Evolutionary conservation across 768 basidiomycete species (phyloP), one percentile per base, ranked within the genome.

Genomic region (Boletus speciosus): DNA sequence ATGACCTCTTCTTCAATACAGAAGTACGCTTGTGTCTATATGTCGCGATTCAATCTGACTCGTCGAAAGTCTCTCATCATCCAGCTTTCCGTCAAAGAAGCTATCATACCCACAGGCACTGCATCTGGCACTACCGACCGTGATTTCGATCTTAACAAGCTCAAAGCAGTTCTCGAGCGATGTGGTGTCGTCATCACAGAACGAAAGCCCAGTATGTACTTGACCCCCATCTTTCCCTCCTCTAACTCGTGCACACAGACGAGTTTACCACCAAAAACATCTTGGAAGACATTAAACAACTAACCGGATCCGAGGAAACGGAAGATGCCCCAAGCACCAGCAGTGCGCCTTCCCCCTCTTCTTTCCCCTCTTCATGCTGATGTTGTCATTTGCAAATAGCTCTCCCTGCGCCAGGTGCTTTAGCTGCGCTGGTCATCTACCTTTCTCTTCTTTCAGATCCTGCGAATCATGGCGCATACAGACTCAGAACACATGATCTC

Each of bases 61-160:
- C 19, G 45, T 54, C 39, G 12, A 27, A 34, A 98, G 96, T 93
- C 93, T 2, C 80, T 98, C 34, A 75, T 98, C 35, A 98, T 98
- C 55, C 97, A 99, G 68, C 81, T 98, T 2, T 94, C 93, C 0
- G 91, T 93, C n/a, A 98, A 98, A 68, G 97, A 99, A 71, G 93
- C 93, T 4, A 79, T 98, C 50, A 76, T 98, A 39, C 78, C 88
- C 2, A 83, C 82, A 0, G 87, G 87, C n/a, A 88, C 89, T 6
- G 73, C 74, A 0, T 79, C 83, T 37, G 88, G 87, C 1, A 83
- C 75, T 2, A 88, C 88, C 1, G 88, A 90, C 65, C 82, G 88
- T 25, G 93, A 98, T 64, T 76, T 94, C 51, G 96, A 98, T 59
- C 73, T 97, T 35, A 84, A 85, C 59, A 97, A 96, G 69, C 76